Base-by-base conservation (phyloP, 129 eudicot genomes). In the Scalesia atractyloides region DNA sequence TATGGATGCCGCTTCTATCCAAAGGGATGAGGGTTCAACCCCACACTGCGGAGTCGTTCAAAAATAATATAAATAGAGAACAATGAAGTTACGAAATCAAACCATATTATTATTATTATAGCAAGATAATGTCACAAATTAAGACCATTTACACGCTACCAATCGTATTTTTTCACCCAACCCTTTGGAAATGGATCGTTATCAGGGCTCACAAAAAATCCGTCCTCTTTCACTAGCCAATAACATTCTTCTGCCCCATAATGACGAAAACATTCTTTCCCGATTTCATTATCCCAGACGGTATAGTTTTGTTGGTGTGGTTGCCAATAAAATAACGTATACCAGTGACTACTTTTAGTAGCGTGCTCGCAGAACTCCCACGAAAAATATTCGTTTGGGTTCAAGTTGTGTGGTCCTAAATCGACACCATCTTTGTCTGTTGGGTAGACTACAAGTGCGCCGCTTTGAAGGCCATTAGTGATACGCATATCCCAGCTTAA, bases 141-240 rank as follows among this genome's bases (percentile, higher is more conserved):
- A 57, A 59, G 18, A 24, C 14, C 41, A 12, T 59, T 59, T 59
- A 59, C 64, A 59, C 64, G 24, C 26, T 26, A 59, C 77, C 77
- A 73, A 11, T 60, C 46, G 24, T 24, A 46, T 41, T 39, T 73
- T 44, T 59, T 73, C 46, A 24, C 47, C 77, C 77, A 73, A 44
- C 46, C 60, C 8, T 59, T 19, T 26, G 77, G 77, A 46, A 19
- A 73, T 26, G 46, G 47, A 44, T 26, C 26, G 20, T 62, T 19
- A 3, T 0, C 24, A 43, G 69, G 7, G 44, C 43, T 20, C 33
- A 73, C 44, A 60, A 46, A 73, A 14, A 73, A 8, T 20, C 77
- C 69, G 1, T 60, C 69, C 18, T 60, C 59, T 63, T 15, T 44
- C 2, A 60, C 69, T 10, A 59, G 10, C 77, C 77, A 73, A 50